Conservation (phyloP, 345 rosid genomes). For the Combretum micranthum region DNA sequence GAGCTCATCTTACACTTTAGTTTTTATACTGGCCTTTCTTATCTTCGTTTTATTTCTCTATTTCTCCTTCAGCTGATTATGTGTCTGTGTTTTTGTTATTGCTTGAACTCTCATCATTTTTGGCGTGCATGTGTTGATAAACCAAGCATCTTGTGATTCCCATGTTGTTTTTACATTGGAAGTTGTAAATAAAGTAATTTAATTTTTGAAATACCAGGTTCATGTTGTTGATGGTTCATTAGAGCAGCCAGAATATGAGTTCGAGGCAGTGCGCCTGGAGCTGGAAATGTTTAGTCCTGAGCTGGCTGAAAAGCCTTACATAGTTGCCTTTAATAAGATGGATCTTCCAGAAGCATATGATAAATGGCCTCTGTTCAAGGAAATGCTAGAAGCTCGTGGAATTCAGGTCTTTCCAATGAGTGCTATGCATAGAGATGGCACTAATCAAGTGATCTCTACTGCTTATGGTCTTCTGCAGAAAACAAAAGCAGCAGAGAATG, state of each 20-base stretch:
- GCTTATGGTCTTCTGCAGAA: conserved; percentile 59
- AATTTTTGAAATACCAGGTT: conserved; percentile 31
- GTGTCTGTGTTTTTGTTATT: background rate
- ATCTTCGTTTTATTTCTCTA: too few relatives aligned
- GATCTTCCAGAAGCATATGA: conserved; percentile 85
- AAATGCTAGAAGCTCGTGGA: conserved; percentile 54
- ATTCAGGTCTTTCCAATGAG: conserved; percentile 77
- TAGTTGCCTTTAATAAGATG: conserved; percentile 86
- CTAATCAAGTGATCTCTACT: conserved; percentile 57
- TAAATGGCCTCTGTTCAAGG: conserved; percentile 64
- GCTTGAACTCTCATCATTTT: too few relatives aligned
- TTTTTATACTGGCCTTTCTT: too few relatives aligned
- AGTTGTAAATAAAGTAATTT: background rate
- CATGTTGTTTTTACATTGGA: too few relatives aligned
- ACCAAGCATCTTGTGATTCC: too few relatives aligned
- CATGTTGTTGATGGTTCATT: conserved; percentile 91
- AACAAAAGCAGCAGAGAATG: conserved; percentile 40
- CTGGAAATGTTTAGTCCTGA: conserved; percentile 87
- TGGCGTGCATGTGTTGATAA: too few relatives aligned
- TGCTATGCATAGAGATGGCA: conserved; percentile 74
- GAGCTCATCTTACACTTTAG: too few relatives aligned
- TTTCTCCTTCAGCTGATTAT: too few relatives aligned
- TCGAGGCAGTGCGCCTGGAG: conserved; percentile 92
- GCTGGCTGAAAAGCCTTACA: conserved; percentile 66
- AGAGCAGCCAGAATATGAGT: conserved; percentile 77